Conservation (phyloP, 2,329 filamentous ascomycete species). For the Lasiodiplodia theobromae region DNA sequence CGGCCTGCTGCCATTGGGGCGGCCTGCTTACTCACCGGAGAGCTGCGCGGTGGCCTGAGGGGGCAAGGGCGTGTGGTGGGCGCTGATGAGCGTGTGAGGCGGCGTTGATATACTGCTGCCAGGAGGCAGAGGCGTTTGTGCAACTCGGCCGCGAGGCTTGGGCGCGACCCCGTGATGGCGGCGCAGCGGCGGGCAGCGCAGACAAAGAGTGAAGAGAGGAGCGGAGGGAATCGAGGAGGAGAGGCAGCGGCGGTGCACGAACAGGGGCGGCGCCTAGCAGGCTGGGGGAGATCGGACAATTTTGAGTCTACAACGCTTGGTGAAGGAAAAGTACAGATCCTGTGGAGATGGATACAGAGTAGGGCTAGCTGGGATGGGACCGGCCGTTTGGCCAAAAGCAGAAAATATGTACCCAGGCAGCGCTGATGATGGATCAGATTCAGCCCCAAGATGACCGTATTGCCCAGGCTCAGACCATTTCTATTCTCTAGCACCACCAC, state of each 20-base stretch:
- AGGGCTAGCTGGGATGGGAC: slow-evolving; percentile 40
- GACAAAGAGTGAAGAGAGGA: slow-evolving; percentile 6
- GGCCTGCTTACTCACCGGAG: slow-evolving; percentile 7
- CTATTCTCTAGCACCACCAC: slow-evolving; percentile 50
- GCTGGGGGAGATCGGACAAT: slow-evolving; percentile 27
- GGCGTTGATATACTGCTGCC: slow-evolving; percentile 28
- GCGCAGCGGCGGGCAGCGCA: slow-evolving; percentile 33
- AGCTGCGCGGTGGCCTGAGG: slow-evolving; percentile 1
- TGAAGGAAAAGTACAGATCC: slow-evolving; percentile 32
- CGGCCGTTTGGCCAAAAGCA: slow-evolving; percentile 51
- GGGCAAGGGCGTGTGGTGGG: slow-evolving; percentile 4
- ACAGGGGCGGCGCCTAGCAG: background rate
- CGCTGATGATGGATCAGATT: slow-evolving; percentile 50
- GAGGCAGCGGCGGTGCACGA: slow-evolving; percentile 3
- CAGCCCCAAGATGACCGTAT: slow-evolving; percentile 53
- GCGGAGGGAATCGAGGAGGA: background rate
- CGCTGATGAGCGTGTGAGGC: slow-evolving; percentile 17
- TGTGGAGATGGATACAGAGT: slow-evolving; percentile 43
- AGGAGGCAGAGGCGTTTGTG: slow-evolving; percentile 37
- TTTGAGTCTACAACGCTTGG: slow-evolving; percentile 24
- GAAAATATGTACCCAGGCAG: slow-evolving; percentile 43
- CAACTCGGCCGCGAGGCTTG: slow-evolving; percentile 40
- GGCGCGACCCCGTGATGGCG: slow-evolving; percentile 40
- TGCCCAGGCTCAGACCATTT: slow-evolving; percentile 54
- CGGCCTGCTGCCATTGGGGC: slow-evolving; percentile 14